Percentiles rank a stretch among this genome's conserved stretches.
Evolutionary conservation across 495 filamentous ascomycete species (phyloP).

Genomic region (Penicillium odoratum): DNA sequence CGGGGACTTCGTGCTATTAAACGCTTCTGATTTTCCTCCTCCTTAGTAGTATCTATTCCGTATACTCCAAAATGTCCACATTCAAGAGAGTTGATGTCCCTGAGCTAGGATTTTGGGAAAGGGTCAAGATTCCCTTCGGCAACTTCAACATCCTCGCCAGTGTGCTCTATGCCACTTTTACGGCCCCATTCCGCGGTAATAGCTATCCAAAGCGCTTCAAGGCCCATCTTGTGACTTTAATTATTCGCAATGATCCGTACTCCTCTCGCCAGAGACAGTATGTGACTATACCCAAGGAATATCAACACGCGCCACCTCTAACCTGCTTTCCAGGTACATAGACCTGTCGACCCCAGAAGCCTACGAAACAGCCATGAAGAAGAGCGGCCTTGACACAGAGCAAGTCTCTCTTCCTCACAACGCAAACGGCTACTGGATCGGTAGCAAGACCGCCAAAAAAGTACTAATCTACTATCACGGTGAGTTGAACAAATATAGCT

Average conservation of each 20-base stretch:
- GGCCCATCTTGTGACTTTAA: conserved; percentile 34
- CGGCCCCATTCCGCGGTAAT: conserved; percentile 40
- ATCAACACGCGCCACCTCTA: not conserved
- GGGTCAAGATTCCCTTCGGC: conserved; percentile 26
- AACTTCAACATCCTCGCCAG: conserved; percentile 22
- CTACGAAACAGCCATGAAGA: conserved; percentile 49
- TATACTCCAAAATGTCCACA: conserved; percentile 3
- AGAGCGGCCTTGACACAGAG: conserved; percentile 46
- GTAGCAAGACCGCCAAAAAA: conserved; percentile 54
- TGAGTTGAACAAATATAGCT: conserved; percentile 20
- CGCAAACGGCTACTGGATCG: conserved; percentile 59
- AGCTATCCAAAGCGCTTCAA: conserved; percentile 31
- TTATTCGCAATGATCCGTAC: conserved; percentile 27
- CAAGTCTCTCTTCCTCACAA: conserved; percentile 50
- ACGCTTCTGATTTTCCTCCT: not conserved
- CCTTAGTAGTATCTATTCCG: no score
- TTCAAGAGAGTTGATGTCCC: conserved; percentile 18
- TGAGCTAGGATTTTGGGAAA: conserved; percentile 42
- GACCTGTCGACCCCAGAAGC: conserved; percentile 38
- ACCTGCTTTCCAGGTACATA: conserved; percentile 26
- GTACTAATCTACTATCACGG: conserved; percentile 62
- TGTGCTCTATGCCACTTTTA: conserved; percentile 32
- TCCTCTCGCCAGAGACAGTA: conserved; percentile 37
- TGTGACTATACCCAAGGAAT: conserved; percentile 10
- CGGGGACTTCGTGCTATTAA: not conserved